phyloP scores from a whole-genome alignment of 2,329 filamentous ascomycete species.

The Pseudonectria foliicola region DNA sequence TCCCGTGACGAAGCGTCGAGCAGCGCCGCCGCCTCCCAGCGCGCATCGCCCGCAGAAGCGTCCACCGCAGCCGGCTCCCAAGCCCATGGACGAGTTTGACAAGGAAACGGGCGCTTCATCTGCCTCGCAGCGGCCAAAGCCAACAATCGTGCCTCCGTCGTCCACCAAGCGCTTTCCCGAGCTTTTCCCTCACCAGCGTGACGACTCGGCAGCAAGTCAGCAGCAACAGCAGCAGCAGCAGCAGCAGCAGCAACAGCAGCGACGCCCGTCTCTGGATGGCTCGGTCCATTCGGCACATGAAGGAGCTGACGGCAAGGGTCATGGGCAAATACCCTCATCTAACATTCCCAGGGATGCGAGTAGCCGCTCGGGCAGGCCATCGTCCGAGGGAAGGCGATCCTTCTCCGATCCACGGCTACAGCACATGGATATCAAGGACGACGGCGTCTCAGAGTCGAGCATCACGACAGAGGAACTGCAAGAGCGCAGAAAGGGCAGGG shows the following conservation, averaged over 20 bases:
- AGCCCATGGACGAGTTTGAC: slow-evolving; percentile 6
- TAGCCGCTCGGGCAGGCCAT: slow-evolving; percentile 32
- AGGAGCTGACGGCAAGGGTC: slow-evolving; percentile 28
- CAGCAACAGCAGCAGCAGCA: slow-evolving; percentile 9
- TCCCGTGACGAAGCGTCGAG: slow-evolving; percentile 25
- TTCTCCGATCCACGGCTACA: slow-evolving; percentile 17
- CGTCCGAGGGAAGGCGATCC: slow-evolving; percentile 26
- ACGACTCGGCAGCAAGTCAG: slow-evolving; percentile 5
- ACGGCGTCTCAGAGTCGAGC: slow-evolving; percentile 37
- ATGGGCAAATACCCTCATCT: slow-evolving; percentile 32
- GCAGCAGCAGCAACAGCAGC: slow-evolving; percentile 14
- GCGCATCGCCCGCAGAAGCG: slow-evolving; percentile 21
- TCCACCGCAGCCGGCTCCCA: too few relatives aligned
- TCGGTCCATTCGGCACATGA: slow-evolving; percentile 8
- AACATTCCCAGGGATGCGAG: slow-evolving; percentile 47
- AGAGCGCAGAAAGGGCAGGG: slow-evolving; percentile 30
- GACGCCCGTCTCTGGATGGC: slow-evolving; percentile 9
- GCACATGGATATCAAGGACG: slow-evolving; percentile 15
- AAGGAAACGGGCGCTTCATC: slow-evolving; percentile 41
- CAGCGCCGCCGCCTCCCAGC: slow-evolving; percentile 25
- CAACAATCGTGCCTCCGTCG: slow-evolving; percentile 40
- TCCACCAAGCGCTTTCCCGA: slow-evolving; percentile 43
- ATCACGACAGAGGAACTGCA: slow-evolving; percentile 31
- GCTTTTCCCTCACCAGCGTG: slow-evolving; percentile 32
- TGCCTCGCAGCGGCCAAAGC: slow-evolving; percentile 18